Evolutionary conservation across 116 monocot genomes (phyloP).

Genomic region (Thalassia testudinum): DNA sequence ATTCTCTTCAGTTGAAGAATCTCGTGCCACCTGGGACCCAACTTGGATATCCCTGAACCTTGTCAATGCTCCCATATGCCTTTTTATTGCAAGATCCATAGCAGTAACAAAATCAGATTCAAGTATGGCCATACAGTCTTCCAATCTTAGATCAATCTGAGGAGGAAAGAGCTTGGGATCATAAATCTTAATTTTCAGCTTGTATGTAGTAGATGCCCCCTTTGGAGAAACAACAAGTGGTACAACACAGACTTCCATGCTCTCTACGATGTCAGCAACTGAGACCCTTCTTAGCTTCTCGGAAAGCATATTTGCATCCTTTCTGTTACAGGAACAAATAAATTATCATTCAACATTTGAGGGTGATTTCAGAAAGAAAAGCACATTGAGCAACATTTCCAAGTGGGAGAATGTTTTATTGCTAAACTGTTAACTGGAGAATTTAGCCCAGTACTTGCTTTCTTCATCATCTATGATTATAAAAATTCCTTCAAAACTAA

Average conservation of each 20-base stretch:
- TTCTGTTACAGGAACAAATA: constrained; percentile 21
- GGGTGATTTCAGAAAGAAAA: no score
- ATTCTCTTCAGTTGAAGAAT: constrained; percentile 6
- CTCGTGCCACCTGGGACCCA: constrained; percentile 12
- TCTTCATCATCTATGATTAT: no score
- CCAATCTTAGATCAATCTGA: constrained; percentile 29
- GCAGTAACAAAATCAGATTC: constrained; percentile 27
- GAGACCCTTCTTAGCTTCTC: constrained; percentile 43
- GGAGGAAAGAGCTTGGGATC: constrained; percentile 44
- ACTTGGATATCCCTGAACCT: constrained; percentile 40
- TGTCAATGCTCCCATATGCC: constrained; percentile 37
- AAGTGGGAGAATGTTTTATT: no score
- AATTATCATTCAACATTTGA: no score
- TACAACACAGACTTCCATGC: constrained; percentile 52
- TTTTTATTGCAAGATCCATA: constrained; percentile 48
- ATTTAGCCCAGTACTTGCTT: no score
- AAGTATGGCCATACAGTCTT: constrained; percentile 25
- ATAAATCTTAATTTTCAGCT: constrained; percentile 61
- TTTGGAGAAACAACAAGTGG: constrained; percentile 33
- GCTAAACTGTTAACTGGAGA: no score
- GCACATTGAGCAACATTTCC: no score
- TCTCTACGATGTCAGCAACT: constrained; percentile 64
- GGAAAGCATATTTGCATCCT: constrained; percentile 63
- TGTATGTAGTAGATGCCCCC: constrained; percentile 36
- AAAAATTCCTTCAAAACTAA: no score